phyloP scores from a whole-genome alignment of 768 basidiomycete genomes.

The Leccinellum albellum region DNA sequence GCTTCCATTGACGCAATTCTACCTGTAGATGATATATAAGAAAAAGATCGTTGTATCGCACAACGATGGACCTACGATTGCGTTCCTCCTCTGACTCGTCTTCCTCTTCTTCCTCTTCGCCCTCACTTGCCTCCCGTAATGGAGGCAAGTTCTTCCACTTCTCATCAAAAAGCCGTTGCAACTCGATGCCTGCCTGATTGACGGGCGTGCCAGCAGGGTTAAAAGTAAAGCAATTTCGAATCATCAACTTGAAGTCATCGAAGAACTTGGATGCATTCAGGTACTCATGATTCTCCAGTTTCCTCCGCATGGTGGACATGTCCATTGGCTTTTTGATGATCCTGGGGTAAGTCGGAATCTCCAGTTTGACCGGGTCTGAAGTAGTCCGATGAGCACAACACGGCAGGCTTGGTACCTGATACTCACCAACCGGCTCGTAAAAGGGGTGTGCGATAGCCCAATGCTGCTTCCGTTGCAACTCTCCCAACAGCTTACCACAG shows the following conservation, averaged over 20 bases:
- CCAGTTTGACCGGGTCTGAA: slow-evolving; percentile 71
- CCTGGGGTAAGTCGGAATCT: slow-evolving; percentile 81
- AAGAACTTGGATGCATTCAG: slow-evolving; percentile 75
- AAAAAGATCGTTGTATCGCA: not conserved
- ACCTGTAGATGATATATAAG: slow-evolving; percentile 40
- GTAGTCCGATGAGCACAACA: not conserved
- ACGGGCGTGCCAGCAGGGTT: slow-evolving; percentile 88
- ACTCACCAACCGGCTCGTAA: slow-evolving; percentile 90
- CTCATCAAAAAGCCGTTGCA: slow-evolving; percentile 87
- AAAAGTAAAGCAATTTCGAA: slow-evolving; percentile 89
- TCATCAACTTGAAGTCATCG: slow-evolving; percentile 91
- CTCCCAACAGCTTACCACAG: slow-evolving; percentile 69
- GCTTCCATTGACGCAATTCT: slow-evolving; percentile 74
- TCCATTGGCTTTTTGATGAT: slow-evolving; percentile 97
- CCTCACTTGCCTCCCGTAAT: slow-evolving; percentile 49
- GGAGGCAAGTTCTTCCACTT: slow-evolving; percentile 83
- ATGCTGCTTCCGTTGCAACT: slow-evolving; percentile 78
- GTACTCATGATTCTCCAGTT: slow-evolving; percentile 78
- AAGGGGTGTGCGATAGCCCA: slow-evolving; percentile 74
- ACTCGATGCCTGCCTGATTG: slow-evolving; percentile 76
- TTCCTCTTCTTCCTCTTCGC: slow-evolving; percentile 62
- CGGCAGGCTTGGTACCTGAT: not conserved
- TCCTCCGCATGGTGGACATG: slow-evolving; percentile 80
- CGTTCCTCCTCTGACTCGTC: slow-evolving; percentile 67
- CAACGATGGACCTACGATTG: slow-evolving; percentile 45